Percentiles rank a stretch among this genome's conserved stretches.
Conservation (phyloP, 2,329 filamentous ascomycete genomes). For the Blastomyces percursus region DNA sequence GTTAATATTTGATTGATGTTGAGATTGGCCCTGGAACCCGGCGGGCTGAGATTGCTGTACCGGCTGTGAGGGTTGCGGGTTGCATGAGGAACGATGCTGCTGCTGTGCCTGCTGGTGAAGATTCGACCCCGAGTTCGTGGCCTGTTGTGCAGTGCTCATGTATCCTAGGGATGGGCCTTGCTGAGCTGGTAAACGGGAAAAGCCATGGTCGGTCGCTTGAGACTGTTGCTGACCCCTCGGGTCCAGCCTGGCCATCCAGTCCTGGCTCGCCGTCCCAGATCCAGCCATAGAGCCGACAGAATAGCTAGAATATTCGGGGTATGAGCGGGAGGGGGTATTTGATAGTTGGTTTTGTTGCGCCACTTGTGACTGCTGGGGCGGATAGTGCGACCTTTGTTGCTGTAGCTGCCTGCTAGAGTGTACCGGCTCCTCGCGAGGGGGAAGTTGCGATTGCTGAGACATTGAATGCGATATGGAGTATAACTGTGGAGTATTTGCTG, state of each 20-base stretch:
- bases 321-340: conserved; percentile 20
- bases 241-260: conserved; percentile 34
- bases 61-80: background rate
- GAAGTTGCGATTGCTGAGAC: conserved; percentile 16
- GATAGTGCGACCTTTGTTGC: conserved; percentile 13
- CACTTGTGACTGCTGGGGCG: conserved; percentile 11
- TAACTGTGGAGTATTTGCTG: conserved; percentile 17
- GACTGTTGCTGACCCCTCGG: conserved; percentile 23
- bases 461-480: conserved; percentile 20
- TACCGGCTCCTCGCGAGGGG: conserved; percentile 20
- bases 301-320: conserved; percentile 26
- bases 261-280: conserved; percentile 23
- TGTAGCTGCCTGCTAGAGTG: conserved; percentile 9
- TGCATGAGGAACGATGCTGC: conserved; percentile 9
- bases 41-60: conserved; percentile 17
- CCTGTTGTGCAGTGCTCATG: background rate
- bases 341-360: conserved; percentile 15
- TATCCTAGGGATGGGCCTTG: conserved; percentile 4
- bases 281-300: conserved; percentile 19
- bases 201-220: conserved; percentile 2
- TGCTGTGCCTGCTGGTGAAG: conserved; percentile 10
- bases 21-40: conserved; percentile 18
- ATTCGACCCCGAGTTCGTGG: background rate
- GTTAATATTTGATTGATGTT: conserved; percentile 9
- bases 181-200: conserved; percentile 6